Evolutionary conservation across 768 basidiomycete species (phyloP).

Genomic region (Psilocybe cubensis): DNA sequence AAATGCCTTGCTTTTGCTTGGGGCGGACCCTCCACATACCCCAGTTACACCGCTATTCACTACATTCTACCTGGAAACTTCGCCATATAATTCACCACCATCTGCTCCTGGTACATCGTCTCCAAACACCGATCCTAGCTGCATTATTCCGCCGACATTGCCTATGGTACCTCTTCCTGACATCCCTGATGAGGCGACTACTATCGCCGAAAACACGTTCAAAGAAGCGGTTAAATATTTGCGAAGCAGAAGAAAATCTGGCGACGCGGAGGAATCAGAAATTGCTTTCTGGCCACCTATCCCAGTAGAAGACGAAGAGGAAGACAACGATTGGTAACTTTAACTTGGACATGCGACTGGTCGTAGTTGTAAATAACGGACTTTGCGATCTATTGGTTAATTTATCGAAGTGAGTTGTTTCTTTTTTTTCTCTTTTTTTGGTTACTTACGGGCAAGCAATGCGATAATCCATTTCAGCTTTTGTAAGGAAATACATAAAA

Average conservation of each 20-base stretch:
- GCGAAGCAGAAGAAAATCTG: slow-evolving; percentile 5
- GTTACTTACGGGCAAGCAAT: background rate
- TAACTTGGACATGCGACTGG: background rate
- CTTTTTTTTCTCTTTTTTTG: background rate
- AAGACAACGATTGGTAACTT: slow-evolving; percentile 29
- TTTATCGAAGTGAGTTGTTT: background rate
- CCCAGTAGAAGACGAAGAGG: slow-evolving; percentile 32
- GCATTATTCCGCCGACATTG: slow-evolving; percentile 32
- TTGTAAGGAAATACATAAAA: background rate
- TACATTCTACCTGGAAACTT: slow-evolving; percentile 56
- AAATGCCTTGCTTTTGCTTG: slow-evolving; percentile 43
- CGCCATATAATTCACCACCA: slow-evolving; percentile 7
- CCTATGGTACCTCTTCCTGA: slow-evolving; percentile 48
- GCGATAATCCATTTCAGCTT: background rate
- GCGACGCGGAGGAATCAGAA: slow-evolving; percentile 15
- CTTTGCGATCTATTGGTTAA: background rate
- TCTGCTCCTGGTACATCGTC: background rate
- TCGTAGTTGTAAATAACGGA: background rate
- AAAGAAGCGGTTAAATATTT: slow-evolving; percentile 24
- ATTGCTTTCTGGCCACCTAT: slow-evolving; percentile 43
- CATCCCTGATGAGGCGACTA: slow-evolving; percentile 57
- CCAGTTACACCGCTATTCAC: slow-evolving; percentile 50
- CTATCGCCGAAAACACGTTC: slow-evolving; percentile 50
- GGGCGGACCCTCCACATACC: slow-evolving; percentile 20
- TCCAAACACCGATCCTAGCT: slow-evolving; percentile 2